Base-by-base conservation (phyloP, 768 basidiomycete genomes). In the Pleurotus cornucopiae region DNA sequence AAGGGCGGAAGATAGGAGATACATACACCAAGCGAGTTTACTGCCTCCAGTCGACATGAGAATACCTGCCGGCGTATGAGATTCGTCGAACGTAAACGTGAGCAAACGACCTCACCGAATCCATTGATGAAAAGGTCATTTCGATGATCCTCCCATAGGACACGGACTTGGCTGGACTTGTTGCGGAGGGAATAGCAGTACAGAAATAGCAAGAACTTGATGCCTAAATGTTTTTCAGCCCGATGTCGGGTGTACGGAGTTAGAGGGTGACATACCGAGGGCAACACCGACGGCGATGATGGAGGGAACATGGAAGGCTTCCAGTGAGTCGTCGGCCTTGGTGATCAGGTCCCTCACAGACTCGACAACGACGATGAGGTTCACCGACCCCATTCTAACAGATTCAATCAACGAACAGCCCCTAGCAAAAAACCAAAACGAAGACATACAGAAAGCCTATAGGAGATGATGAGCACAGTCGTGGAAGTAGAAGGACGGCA, bases 91-190 rank as follows among this genome's bases (percentile, higher is more conserved):
- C 14, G 18, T n/a, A 58, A 46, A 6, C 45, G n/a, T 43, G 21
- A 46, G 44, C 11, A 13, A 39, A 20, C 45, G 46, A 13, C 1
- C 55, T 76, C 37, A 58, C 87, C 86, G 58, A 89, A 88, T 25
- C 80, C 74, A 64, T 93, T 93, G 65, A 92, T 85, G 67, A 84
- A 89, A n/a, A 93, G 67, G 64, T 95, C 95, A 63, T 94, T 97
- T 60, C 94, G 78, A 61, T 97, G 94, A 65, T 98, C 95, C 69
- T 96, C 91, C 93, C 93, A 97, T 26, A 96, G 79, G 16, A 96
- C 83, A 46, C 83, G 83, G 1, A 98, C 95, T 70, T 98, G 96
- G 62, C 90, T 94, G 4, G 89, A 93, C 60, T 82, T 82, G 37
- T 78, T 79, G 30, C 91, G 84, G 46, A 95, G 77, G 3, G 89